Base-by-base conservation (phyloP, 192 early-diverging fungal genomes). In the Umbelopsis ramanniana region DNA sequence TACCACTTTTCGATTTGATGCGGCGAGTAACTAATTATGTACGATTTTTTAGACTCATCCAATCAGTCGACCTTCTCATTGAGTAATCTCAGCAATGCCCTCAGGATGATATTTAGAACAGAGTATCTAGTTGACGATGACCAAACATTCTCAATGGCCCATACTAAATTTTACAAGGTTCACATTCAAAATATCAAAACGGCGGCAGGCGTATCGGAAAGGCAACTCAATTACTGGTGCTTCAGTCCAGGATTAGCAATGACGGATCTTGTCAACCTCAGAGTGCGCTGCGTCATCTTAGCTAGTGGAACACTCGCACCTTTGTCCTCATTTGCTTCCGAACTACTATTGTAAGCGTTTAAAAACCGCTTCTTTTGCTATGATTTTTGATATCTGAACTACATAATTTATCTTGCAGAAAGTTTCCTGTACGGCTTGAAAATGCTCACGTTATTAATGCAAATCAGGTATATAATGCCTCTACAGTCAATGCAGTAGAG, bases 301-400 rank as follows among this genome's bases (percentile, higher is more conserved):
- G 86, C 90, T 1, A 86, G 84, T 43, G 90, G 90, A n/a, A 91
- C 90, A 3, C 74, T 91, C 46, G 75, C 86, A 7, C 89, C 90
- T 7, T 71, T 91, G 76, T 82, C 84, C 23, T 75, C 81, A 15
- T 85, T 90, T 77, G 83, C 89, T 3, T 70, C 76, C 0, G 90
- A 91, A 70, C 73, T 90, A 21, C 85, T 85, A 17, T 76, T 89
- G 55, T 77, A 79, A 73, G 74, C 52, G 12, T 19, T 2, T 75
- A 12, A 22, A 17, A 2, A 24, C 29, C 0, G 15, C n/a, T 26
- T 23, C 45, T 26, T 71, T 73, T n/a, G 43, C 2, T 8, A 10
- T 29, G 29, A 6, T 43, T 23, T 40, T 37, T 17, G 46, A 50
- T n/a, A 52, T 50, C 24, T 70, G 17, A 50, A 5, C 19, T 1